Percentiles rank a stretch among this genome's conserved stretches.
These are phyloP conservation scores for Lignosus rhinocerotis DNA, from an alignment of 1,284 basidiomycete genomes.

Conservation along the genomic window DNA sequence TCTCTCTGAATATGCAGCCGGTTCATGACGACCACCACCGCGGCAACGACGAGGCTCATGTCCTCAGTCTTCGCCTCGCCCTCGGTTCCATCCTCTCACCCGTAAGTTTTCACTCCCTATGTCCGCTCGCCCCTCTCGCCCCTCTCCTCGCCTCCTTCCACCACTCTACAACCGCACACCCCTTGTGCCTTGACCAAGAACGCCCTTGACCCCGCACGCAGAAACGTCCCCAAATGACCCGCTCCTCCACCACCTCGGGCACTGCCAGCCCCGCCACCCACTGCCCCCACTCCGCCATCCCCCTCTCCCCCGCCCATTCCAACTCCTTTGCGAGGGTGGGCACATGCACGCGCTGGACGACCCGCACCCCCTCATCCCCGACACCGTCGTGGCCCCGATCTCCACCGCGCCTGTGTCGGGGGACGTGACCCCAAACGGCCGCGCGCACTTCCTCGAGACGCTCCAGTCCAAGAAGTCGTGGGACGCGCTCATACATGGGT, in stretches of 20 bases:
- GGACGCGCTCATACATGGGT: constrained; percentile 36
- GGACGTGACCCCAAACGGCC: constrained; percentile 17
- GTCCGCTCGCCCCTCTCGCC: neutral
- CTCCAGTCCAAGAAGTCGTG: constrained; percentile 34
- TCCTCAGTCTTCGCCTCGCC: constrained; percentile 29
- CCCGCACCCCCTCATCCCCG: constrained; percentile 15
- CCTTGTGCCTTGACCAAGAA: neutral
- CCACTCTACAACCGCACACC: neutral
- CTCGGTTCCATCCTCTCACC: constrained; percentile 35
- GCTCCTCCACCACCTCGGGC: constrained; percentile 30
- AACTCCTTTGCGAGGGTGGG: constrained; percentile 9
- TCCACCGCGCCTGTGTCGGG: constrained; percentile 7
- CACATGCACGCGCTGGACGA: constrained; percentile 12
- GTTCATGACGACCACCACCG: constrained; percentile 25
- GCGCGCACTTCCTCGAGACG: constrained; percentile 31
- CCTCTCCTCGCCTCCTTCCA: neutral
- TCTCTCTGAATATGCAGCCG: constrained; percentile 8
- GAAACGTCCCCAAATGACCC: constrained; percentile 31
- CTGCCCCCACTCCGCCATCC: constrained; percentile 20
- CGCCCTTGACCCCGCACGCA: constrained; percentile 19
- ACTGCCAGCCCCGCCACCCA: constrained; percentile 31
- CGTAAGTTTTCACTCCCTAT: constrained; percentile 24
- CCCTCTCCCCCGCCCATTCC: constrained; percentile 15
- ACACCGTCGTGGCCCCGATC: constrained; percentile 11
- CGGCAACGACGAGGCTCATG: constrained; percentile 21